Conservation (phyloP, 768 basidiomycete genomes). For the Dioszegia crocea region DNA sequence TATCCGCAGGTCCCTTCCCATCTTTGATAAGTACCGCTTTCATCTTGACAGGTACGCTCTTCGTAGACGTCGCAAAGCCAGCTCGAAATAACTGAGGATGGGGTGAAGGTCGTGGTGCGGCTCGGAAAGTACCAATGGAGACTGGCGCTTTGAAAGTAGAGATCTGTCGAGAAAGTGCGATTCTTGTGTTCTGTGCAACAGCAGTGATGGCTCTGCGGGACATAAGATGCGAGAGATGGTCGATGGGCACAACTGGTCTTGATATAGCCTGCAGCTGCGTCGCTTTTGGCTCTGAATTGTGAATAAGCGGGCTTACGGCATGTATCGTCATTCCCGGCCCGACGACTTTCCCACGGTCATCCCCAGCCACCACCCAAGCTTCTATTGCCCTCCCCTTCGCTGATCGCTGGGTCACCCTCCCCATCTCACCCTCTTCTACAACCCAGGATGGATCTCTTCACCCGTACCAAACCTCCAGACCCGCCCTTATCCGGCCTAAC, state of each 20-base stretch:
- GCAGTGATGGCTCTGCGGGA: too few species aligned
- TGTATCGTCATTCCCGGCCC: not conserved
- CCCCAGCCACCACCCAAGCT: not conserved
- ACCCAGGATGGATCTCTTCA: conserved; percentile 20
- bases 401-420: too few species aligned
- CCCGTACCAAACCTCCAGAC: conserved; percentile 10
- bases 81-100: not conserved
- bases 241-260: too few species aligned
- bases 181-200: too few species aligned
- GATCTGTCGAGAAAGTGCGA: too few species aligned
- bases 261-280: too few species aligned
- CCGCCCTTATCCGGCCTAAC: conserved; percentile 30
- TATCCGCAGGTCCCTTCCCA: conserved; percentile 68
- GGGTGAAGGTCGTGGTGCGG: too few species aligned
- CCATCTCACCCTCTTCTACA: not conserved
- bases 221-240: too few species aligned
- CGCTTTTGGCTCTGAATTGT: too few species aligned
- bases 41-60: conserved; percentile 54
- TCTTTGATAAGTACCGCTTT: conserved; percentile 73
- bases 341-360: conserved; percentile 2
- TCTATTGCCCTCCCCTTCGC: too few species aligned
- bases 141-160: too few species aligned
- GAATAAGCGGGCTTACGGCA: not conserved
- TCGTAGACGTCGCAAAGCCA: not conserved
- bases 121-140: too few species aligned